phyloP scores from a whole-genome alignment of 768 basidiomycete genomes.

The Boletus huronensis region DNA sequence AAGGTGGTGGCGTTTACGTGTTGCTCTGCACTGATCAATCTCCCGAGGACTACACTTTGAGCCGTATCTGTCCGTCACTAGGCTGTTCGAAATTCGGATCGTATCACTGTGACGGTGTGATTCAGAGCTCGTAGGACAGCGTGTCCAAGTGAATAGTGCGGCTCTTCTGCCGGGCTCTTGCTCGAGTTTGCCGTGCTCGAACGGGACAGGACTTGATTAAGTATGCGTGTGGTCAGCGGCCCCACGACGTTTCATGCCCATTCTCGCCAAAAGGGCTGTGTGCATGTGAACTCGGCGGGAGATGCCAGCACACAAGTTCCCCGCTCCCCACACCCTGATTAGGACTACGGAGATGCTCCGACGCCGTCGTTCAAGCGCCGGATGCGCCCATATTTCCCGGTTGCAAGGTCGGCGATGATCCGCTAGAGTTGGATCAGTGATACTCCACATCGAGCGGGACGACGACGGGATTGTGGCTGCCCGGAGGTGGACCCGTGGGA shows the following conservation, averaged over 20 bases:
- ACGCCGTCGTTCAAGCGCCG: background rate
- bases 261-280: background rate
- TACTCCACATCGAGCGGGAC: background rate
- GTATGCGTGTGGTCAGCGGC: background rate
- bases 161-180: background rate
- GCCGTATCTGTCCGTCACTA: background rate
- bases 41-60: background rate
- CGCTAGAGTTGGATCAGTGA: background rate
- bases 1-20: background rate
- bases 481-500: background rate
- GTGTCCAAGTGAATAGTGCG: too few relatives aligned
- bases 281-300: background rate
- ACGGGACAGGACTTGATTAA: background rate
- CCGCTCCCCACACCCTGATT: background rate
- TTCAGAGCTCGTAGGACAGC: background rate
- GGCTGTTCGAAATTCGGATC: background rate
- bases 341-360: background rate
- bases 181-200: background rate
- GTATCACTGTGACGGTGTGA: background rate
- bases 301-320: background rate
- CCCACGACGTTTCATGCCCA: background rate
- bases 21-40: background rate
- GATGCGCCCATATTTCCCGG: background rate
- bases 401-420: background rate
- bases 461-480: background rate